Base-by-base conservation (phyloP, 177 flowering plant genomes). In the Vitis hybrid region DNA sequence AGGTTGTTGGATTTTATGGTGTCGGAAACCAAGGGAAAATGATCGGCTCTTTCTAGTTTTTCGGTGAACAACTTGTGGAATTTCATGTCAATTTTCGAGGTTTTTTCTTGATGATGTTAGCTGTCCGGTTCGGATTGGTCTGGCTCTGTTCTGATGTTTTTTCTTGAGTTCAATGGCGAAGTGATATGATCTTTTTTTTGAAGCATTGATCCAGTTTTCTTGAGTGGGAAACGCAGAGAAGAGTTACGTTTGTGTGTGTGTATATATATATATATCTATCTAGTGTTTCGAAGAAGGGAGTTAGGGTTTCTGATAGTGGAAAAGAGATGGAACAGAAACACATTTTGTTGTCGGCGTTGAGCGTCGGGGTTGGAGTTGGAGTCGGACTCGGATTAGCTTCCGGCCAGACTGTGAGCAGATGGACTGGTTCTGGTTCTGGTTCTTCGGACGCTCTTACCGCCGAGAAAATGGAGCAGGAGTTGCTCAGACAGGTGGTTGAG, bases 361-460 rank as follows among this genome's bases (percentile, higher is more conserved):
- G 98, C 4, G 91, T 92, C 0, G 98, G 98, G 2, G 80, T 90
- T 2, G 97, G 98, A 19, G 91, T 94, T 1, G 98, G 98, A 10
- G 90, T 94, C 1, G 98, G 98, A 50, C 73, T 94, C 4, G 96
- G 98, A 11, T 72, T 92, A 81, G 96, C 94, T 13, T 86, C 97
- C 3, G 93, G 96, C 16, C 86, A 83, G 72, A 76, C 84, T 2
- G 81, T 85, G 39, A 66, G 82, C 66, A 85, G 81, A 80, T 89
- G 97, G 99, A 56, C 83, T 12, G 82, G 80, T 2, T 39, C 73
- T 5, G 49, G 29, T 56, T 39, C 70, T 6, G 21, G 64, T 26
- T 65, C 83, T n/a, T 18, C 86, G 1, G 61, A 75, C 62, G 83
- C 70, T 48, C 26, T 88, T 12, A 81, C 88, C 3, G 78, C 75